phyloP scores from a whole-genome alignment of 139 green algal genomes.

The Mychonastes homosphaera region DNA sequence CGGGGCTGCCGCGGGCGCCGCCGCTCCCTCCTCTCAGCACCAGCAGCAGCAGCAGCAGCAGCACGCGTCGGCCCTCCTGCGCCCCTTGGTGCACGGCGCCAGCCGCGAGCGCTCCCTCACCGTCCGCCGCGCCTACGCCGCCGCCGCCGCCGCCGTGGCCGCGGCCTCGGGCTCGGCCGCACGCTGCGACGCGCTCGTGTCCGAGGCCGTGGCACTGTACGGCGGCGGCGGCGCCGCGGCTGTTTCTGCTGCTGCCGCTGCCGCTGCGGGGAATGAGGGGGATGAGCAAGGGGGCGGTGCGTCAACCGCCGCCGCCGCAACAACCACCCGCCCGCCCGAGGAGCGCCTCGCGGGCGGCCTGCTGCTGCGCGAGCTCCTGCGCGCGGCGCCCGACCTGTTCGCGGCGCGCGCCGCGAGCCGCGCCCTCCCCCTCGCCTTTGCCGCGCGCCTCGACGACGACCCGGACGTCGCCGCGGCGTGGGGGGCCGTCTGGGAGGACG shows the following conservation, averaged over 20 bases:
- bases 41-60: too few species aligned
- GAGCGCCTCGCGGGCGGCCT: constrained; percentile 40
- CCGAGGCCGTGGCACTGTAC: constrained; percentile 39
- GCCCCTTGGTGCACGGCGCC: constrained; percentile 30
- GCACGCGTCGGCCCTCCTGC: too few species aligned
- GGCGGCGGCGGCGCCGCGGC: constrained; percentile 24
- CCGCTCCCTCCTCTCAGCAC: too few species aligned
- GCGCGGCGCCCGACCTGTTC: constrained; percentile 43
- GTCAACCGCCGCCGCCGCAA: neutral
- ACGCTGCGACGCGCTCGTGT: constrained; percentile 45
- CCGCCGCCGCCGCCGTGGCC: constrained; percentile 42
- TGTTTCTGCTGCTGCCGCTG: neutral
- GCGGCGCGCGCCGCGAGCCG: constrained; percentile 20
- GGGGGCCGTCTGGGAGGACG: constrained; percentile 64
- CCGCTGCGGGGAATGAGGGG: neutral
- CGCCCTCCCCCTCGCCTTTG: constrained; percentile 49
- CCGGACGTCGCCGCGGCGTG: constrained; percentile 45
- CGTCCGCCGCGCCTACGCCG: constrained; percentile 55
- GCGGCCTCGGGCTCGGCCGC: constrained; percentile 29
- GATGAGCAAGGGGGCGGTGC: constrained; percentile 2
- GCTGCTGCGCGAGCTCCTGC: constrained; percentile 55
- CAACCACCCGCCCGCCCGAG: neutral
- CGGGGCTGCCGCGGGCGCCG: too few species aligned
- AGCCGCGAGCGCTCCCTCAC: constrained; percentile 44
- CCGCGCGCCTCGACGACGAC: constrained; percentile 45